These are phyloP conservation scores for Triticum timopheevii DNA, from an alignment of 176 grass and related monocot genomes.

Conservation along the genomic window DNA sequence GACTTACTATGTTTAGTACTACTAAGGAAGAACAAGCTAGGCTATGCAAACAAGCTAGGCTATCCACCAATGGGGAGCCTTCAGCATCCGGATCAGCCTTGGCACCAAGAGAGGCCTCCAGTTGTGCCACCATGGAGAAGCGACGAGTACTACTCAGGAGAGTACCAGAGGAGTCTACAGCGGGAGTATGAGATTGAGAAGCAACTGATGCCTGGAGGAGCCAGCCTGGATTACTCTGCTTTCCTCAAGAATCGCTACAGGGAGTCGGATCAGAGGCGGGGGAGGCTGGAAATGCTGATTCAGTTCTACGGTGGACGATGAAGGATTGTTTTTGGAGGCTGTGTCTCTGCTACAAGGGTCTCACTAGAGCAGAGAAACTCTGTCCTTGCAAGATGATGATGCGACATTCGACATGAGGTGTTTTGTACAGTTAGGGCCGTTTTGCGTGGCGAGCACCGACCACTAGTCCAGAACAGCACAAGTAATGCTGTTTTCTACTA, in stretches of 20 bases:
- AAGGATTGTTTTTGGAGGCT: neutral
- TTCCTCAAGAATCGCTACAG: slow-evolving; percentile 1
- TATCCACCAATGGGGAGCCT: neutral
- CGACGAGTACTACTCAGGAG: neutral
- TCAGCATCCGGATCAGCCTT: neutral
- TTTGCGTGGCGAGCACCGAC: slow-evolving; percentile 27
- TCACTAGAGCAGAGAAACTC: neutral
- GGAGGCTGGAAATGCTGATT: neutral
- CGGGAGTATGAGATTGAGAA: neutral
- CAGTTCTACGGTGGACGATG: neutral
- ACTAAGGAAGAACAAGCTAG: too few relatives aligned
- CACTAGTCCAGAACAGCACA: neutral
- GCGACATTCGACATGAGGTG: neutral
- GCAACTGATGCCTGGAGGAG: neutral
- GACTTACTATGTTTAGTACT: too few relatives aligned
- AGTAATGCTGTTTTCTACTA: neutral
- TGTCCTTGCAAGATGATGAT: neutral
- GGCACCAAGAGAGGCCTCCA: neutral
- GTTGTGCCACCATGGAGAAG: neutral
- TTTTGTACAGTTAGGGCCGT: neutral
- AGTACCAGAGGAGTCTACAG: neutral
- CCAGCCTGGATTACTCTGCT: neutral
- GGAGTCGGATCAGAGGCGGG: neutral
- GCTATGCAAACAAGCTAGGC: too few relatives aligned
- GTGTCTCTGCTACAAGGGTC: neutral